Percentiles rank a stretch among this genome's conserved stretches.
phyloP scores from a whole-genome alignment of 176 grass and related monocot genomes.

The Oryza australiensis region DNA sequence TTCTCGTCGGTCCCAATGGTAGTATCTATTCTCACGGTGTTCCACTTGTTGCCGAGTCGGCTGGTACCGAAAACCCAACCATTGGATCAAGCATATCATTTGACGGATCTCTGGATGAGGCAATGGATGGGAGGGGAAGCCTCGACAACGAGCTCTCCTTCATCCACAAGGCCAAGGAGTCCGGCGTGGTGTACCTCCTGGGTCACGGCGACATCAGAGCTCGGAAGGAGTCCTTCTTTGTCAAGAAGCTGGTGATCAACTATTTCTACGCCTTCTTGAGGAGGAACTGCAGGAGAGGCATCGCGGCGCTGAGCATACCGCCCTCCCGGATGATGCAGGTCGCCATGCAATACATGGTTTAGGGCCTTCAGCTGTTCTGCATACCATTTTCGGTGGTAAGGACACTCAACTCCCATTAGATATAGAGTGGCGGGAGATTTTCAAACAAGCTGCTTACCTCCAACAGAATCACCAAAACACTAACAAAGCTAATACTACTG shows the following conservation, averaged over 20 bases:
- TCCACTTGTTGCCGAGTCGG: conserved; percentile 53
- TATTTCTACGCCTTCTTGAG: conserved; percentile 94
- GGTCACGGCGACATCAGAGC: conserved; percentile 89
- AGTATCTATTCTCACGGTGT: conserved; percentile 66
- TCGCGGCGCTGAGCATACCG: conserved; percentile 65
- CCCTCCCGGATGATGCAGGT: conserved; percentile 89
- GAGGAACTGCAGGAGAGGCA: conserved; percentile 91
- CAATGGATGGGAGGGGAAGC: conserved; percentile 48
- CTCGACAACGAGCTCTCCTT: conserved; percentile 81
- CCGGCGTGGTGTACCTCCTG: conserved; percentile 78
- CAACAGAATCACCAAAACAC: conserved; percentile 1
- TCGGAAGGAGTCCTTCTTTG: conserved; percentile 89
- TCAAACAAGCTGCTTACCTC: not conserved
- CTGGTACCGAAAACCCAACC: conserved; percentile 32
- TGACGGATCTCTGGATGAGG: conserved; percentile 44
- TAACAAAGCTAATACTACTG: conserved; percentile 9
- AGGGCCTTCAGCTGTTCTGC: not conserved
- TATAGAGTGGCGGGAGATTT: not conserved
- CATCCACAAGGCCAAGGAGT: conserved; percentile 84
- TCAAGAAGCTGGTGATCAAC: conserved; percentile 97
- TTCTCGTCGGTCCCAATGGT: conserved; percentile 75
- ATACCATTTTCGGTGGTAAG: conserved; percentile 6
- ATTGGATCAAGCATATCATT: conserved; percentile 58
- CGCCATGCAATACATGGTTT: conserved; percentile 99
- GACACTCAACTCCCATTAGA: conserved; percentile 31